A percentile compares a stretch with the other conserved stretches of the same genome.
phyloP scores from a whole-genome alignment of 495 filamentous ascomycete genomes.

The Parathielavia appendiculata region DNA sequence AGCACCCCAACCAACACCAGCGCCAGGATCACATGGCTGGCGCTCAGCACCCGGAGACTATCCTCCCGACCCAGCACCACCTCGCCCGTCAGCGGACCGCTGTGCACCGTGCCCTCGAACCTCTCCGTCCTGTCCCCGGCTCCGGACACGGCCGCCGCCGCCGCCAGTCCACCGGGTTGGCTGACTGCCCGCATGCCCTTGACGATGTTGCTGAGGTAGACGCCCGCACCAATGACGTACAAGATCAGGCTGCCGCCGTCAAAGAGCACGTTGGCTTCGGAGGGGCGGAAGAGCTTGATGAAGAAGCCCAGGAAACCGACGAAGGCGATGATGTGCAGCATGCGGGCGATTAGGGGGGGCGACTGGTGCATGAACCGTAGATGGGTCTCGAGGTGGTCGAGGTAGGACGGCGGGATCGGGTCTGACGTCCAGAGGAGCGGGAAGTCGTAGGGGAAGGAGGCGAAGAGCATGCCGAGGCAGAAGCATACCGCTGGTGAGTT shows the following conservation, averaged over 20 bases:
- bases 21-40: slow-evolving; percentile 91
- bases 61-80: slow-evolving; percentile 68
- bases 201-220: slow-evolving; percentile 92
- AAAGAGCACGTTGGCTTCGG: slow-evolving; percentile 91
- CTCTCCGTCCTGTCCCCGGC: slow-evolving; percentile 47
- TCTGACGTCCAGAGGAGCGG: slow-evolving; percentile 84
- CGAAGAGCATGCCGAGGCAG: slow-evolving; percentile 98
- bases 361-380: slow-evolving; percentile 79
- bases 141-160: background rate
- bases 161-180: slow-evolving; percentile 5
- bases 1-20: slow-evolving; percentile 86
- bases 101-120: slow-evolving; percentile 41
- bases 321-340: slow-evolving; percentile 87
- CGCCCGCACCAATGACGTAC: slow-evolving; percentile 84
- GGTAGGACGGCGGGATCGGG: slow-evolving; percentile 58
- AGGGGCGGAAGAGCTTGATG: slow-evolving; percentile 85
- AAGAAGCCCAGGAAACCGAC: slow-evolving; percentile 87
- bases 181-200: slow-evolving; percentile 81
- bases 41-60: slow-evolving; percentile 81
- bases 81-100: slow-evolving; percentile 39
- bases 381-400: slow-evolving; percentile 77
- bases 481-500: slow-evolving; percentile 69
- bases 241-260: slow-evolving; percentile 87
- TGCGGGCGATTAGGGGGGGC: slow-evolving; percentile 83
- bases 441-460: slow-evolving; percentile 95